Evolutionary conservation across 1,139 yeast species (phyloP), one percentile per base, ranked within the genome.

Genomic region (Kodamaea arcana): DNA sequence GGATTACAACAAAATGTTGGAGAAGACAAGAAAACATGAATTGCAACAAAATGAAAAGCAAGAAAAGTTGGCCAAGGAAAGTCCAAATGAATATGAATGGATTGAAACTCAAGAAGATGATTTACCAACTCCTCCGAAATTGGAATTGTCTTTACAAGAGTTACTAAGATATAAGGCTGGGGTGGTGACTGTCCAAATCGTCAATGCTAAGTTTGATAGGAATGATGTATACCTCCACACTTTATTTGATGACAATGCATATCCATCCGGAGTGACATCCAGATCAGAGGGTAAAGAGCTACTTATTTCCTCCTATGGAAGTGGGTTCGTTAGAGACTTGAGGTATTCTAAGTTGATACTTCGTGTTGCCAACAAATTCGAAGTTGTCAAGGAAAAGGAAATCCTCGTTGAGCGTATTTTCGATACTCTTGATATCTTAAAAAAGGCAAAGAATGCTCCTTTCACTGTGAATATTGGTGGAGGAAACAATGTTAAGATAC

Each of bases 271-370:
- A 34, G 69, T 70, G 10, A 61, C 83, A 2, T 58, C 75, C n/a
- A 56, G 52, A 37, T 47, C 70, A 6, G 68, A 63, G 25, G 72
- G 73, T 23, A 62, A 62, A 40, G 48, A 38, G 25, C 50, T 76
- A 30, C 63, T 61, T 32, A 55, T 65, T 7, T 44, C 57, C 9
- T 73, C 76, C n/a, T 53, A 58, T 21, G 82, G 79, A 16, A 77
- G 71, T 42, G 74, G 74, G 0, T 83, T 83, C 46, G 66, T 83
- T 36, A 75, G 94, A 56, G 92, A 83, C 55, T 68, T 83, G 47
- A 73, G 75, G 30, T 69, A 82, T 52, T 80, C 88, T 29, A 65
- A 61, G 35, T 46, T 76, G 29, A 59, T 77, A 29, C 61, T 83
- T 44, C 72, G 90, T 56, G 52, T 79, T 16, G 60, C 83, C 3